Conservation (phyloP, 805 yeast species). For the Yamadazyma nakazawae region DNA sequence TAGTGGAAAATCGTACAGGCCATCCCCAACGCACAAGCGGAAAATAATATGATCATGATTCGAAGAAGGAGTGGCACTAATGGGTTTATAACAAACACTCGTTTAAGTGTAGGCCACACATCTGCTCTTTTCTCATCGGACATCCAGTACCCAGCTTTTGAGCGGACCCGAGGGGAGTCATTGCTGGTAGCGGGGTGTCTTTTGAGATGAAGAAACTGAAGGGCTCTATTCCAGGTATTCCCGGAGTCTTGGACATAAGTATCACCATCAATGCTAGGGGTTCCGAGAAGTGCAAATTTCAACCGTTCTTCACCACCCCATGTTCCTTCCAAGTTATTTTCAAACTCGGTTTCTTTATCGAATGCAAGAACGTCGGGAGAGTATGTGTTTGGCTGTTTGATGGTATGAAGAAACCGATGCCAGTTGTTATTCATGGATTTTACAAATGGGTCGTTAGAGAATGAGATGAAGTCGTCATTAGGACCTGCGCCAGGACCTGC, state of each 20-base stretch:
- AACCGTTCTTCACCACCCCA: slow-evolving; percentile 77
- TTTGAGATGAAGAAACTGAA: not conserved
- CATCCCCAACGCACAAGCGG: slow-evolving; percentile 66
- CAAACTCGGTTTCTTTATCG: slow-evolving; percentile 27
- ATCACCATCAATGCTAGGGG: slow-evolving; percentile 28
- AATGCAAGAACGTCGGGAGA: slow-evolving; percentile 23
- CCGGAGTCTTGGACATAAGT: slow-evolving; percentile 19
- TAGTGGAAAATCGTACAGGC: slow-evolving; percentile 56
- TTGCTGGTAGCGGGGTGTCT: slow-evolving; percentile 10
- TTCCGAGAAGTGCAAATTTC: slow-evolving; percentile 47
- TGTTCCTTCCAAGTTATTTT: slow-evolving; percentile 42
- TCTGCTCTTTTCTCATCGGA: slow-evolving; percentile 57
- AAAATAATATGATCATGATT: slow-evolving; percentile 44
- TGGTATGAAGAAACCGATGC: slow-evolving; percentile 48
- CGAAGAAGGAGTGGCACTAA: slow-evolving; percentile 78
- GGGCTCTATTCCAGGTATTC: not conserved
- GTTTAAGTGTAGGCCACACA: slow-evolving; percentile 58
- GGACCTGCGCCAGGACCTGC: not conserved
- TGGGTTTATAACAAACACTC: slow-evolving; percentile 68
- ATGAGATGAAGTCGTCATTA: slow-evolving; percentile 33
- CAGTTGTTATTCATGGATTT: slow-evolving; percentile 45
- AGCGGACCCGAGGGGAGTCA: slow-evolving; percentile 39
- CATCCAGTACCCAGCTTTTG: slow-evolving; percentile 69
- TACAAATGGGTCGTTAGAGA: slow-evolving; percentile 37
- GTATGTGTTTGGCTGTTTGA: slow-evolving; percentile 43